These are phyloP conservation scores for Medicago ruthenica DNA, from an alignment of 306 rosid genomes.

Conservation along the genomic window DNA sequence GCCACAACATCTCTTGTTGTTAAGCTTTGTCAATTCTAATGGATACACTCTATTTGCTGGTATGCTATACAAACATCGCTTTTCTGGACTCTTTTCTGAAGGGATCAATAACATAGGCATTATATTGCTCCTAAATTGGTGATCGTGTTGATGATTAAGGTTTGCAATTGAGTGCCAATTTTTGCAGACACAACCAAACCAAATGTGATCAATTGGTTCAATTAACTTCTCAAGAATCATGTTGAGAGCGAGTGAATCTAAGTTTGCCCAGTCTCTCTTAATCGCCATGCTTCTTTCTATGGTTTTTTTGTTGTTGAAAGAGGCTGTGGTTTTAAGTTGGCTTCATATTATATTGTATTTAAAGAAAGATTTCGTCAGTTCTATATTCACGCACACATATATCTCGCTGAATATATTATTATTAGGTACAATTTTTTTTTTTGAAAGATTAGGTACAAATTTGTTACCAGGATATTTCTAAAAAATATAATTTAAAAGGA, in stretches of 20 bases:
- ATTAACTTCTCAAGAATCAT: background rate
- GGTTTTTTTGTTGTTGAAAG: too few species aligned
- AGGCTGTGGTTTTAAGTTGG: too few species aligned
- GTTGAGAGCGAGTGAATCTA: background rate
- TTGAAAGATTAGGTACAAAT: too few species aligned
- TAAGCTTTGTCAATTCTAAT: background rate
- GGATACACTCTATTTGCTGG: background rate
- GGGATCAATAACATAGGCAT: conserved; percentile 21
- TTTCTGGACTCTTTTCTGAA: background rate
- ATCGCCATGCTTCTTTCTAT: too few species aligned
- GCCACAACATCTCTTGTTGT: conserved; percentile 4
- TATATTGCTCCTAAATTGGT: background rate
- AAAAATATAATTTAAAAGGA: too few species aligned
- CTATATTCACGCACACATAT: too few species aligned
- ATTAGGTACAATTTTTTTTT: too few species aligned
- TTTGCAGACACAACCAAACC: conserved; percentile 1
- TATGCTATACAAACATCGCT: background rate
- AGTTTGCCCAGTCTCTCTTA: background rate
- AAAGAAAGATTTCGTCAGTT: too few species aligned
- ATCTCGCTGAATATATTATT: too few species aligned
- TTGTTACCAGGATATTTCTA: too few species aligned
- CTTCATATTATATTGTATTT: too few species aligned
- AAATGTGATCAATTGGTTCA: background rate
- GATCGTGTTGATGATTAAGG: background rate
- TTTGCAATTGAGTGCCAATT: background rate